Evolutionary conservation across 2,329 filamentous ascomycete species (phyloP).

Genomic region (Orbilia blumenaviensis): DNA sequence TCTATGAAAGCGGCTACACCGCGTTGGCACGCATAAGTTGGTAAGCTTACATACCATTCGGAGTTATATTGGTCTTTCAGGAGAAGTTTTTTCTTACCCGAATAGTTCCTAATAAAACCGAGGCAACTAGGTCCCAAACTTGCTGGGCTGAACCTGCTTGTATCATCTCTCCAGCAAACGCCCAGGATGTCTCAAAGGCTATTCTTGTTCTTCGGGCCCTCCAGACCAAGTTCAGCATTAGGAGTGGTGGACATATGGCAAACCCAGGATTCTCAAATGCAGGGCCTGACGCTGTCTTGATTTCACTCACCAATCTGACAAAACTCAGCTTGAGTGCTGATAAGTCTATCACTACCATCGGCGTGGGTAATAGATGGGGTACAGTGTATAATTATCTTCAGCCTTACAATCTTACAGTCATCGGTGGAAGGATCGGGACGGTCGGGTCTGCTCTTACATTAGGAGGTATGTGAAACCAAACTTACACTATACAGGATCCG

Average conservation of each 20-base stretch:
- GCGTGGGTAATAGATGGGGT: slow-evolving; percentile 64
- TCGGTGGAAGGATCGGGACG: slow-evolving; percentile 63
- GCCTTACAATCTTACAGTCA: slow-evolving; percentile 61
- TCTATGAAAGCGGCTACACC: slow-evolving; percentile 12
- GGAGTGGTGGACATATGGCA: slow-evolving; percentile 69
- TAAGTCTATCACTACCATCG: slow-evolving; percentile 62
- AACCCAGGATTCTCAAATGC: slow-evolving; percentile 65
- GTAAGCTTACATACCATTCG: neutral
- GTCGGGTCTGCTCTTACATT: slow-evolving; percentile 64
- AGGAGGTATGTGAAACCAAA: slow-evolving; percentile 56
- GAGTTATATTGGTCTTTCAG: neutral
- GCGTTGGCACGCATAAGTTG: neutral
- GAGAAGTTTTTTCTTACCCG: neutral
- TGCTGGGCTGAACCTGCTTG: slow-evolving; percentile 5
- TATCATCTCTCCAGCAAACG: slow-evolving; percentile 15
- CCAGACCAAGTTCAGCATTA: slow-evolving; percentile 64
- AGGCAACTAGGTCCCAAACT: slow-evolving; percentile 4
- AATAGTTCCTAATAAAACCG: neutral
- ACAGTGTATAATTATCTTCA: slow-evolving; percentile 63
- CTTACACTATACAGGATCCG: too few relatives aligned
- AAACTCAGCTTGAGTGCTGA: slow-evolving; percentile 60
- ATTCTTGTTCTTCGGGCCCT: neutral
- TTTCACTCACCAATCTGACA: slow-evolving; percentile 64
- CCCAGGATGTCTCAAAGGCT: slow-evolving; percentile 16
- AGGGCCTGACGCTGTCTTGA: slow-evolving; percentile 63